Conservation (phyloP, 2,329 filamentous ascomycete genomes). For the Diaporthe aspalathi region DNA sequence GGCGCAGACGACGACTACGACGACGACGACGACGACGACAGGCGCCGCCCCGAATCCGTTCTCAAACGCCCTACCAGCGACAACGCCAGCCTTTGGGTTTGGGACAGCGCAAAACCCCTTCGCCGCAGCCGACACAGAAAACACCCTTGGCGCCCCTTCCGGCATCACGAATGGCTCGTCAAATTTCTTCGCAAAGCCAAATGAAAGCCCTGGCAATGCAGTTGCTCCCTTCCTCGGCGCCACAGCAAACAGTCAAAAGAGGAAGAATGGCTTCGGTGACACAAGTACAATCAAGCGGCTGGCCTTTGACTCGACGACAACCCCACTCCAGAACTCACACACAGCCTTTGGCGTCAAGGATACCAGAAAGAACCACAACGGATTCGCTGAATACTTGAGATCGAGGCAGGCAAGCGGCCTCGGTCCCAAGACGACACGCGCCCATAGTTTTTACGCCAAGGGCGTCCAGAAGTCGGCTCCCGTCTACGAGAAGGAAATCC, state of each 20-base stretch:
- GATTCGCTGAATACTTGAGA: slow-evolving; percentile 33
- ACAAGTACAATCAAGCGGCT: slow-evolving; percentile 23
- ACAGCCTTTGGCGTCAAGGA: slow-evolving; percentile 32
- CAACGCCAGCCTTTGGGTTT: slow-evolving; percentile 11
- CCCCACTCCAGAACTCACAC: slow-evolving; percentile 29
- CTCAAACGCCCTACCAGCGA: slow-evolving; percentile 1
- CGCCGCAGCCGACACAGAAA: slow-evolving; percentile 19
- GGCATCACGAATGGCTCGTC: slow-evolving; percentile 17
- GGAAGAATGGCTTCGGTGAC: slow-evolving; percentile 38
- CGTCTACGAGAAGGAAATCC: slow-evolving; percentile 62
- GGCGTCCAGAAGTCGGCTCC: slow-evolving; percentile 40
- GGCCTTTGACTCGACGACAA: slow-evolving; percentile 22
- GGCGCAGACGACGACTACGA: slow-evolving; percentile 28
- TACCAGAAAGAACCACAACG: slow-evolving; percentile 33
- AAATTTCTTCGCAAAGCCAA: slow-evolving; percentile 17
- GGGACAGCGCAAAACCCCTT: slow-evolving; percentile 34
- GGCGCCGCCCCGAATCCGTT: slow-evolving; percentile 30
- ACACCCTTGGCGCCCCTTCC: slow-evolving; percentile 26
- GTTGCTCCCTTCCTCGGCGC: slow-evolving; percentile 4
- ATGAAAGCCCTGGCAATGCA: not conserved
- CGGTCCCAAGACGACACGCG: slow-evolving; percentile 20
- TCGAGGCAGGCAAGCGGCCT: slow-evolving; percentile 25
- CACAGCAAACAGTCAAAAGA: slow-evolving; percentile 30
- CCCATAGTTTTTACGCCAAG: slow-evolving; percentile 12
- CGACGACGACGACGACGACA: slow-evolving; percentile 26